Evolutionary conservation across 176 grass and related monocot species (phyloP), one percentile per base, ranked within the genome.

Genomic region (Elymus sibiricus): DNA sequence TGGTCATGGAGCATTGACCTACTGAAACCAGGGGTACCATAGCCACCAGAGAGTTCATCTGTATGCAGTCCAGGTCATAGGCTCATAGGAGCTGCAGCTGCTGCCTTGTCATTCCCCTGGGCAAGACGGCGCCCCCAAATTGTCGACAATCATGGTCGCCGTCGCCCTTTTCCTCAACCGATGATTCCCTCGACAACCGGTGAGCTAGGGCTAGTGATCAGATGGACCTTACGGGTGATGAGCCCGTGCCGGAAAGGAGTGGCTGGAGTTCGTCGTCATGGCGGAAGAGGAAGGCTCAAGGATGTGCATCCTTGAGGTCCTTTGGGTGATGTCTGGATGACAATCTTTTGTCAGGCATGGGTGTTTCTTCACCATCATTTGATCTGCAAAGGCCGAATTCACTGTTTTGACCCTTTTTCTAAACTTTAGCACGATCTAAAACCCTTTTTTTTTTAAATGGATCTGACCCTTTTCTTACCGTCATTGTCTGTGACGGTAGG

Each of bases 1-100:
- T 55, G 28, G 71, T 58, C 77, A 56, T 88, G 82, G 85, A 91
- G 78, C 86, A 88, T 85, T 85, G 78, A 82, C 90, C 29, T 76
- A 28, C 60, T 84, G 76, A 87, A 53, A 75, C 46, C 35, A 69
- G 76, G 69, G 46, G 83, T 60, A n/a, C 42, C 82, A 62, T 34
- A 91, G 32, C 81, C 51, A 85, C 51, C 82, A 85, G 46, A 72
- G 71, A 78, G 62, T 84, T 81, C 71, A 61, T 71, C 64, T 19
- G 39, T 60, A 64, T 78, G 77, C 64, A 78, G 22, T 42, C 26
- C 16, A 85, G 79, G 16, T 69, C 88, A 87, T 75, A 91, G 76
- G 56, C 15, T 88, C 70, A 60, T 85, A 85, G 86, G 51, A 85
- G 62, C 62, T 39, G n/a, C 29, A 62, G 14, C 14, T 51, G 49